Evolutionary conservation across 164 flowering plant species (phyloP), one percentile per base, ranked within the genome.

Genomic region (Dillenia suffruticosa): DNA sequence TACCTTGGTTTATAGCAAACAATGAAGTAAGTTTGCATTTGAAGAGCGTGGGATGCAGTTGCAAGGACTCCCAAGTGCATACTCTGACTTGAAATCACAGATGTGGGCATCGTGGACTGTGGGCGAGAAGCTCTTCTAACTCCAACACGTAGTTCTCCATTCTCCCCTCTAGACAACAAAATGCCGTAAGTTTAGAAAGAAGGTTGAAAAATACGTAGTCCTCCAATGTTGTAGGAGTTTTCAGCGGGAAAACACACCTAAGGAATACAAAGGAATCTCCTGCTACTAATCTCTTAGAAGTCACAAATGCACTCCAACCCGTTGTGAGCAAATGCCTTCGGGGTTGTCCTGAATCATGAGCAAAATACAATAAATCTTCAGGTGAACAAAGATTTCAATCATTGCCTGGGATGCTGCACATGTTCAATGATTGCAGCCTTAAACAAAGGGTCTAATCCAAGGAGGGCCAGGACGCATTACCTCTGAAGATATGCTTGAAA

Each of bases 21-120:
- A 12, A 80, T 76, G 69, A 93, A 90, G 15, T 78, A 69, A 32
- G 96, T 86, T 44, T 72, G 74, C 10, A 96, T 85, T 12, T 77
- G 13, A 43, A 85, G 77, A 63, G 98, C 97, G 79, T 90, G 97
- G 49, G 94, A 84, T 47, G 98, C 98, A 26, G 96, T 88, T 48
- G 98, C 98, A 64, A 93, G 89, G 68, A 93, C 98, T 54, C 98
- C 97, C 5, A 93, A 73, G 74, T 90, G 92, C 88, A 86, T 86
- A 84, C 98, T 92, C 56, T 88, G 96, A 68, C 96, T 86, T 14
- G 98, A 92, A 58, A 93, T 90, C 65, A 90, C 94, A 9, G 98
- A 89, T 1, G 96, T 71, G 0, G 96, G 97, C 84, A 90, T 90
- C 52, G 77, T 78, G 73, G 81, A 88, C 62, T 70, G 96, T 63